Evolutionary conservation across 441 rosid species (phyloP).

Genomic region (Pelargonium australe): DNA sequence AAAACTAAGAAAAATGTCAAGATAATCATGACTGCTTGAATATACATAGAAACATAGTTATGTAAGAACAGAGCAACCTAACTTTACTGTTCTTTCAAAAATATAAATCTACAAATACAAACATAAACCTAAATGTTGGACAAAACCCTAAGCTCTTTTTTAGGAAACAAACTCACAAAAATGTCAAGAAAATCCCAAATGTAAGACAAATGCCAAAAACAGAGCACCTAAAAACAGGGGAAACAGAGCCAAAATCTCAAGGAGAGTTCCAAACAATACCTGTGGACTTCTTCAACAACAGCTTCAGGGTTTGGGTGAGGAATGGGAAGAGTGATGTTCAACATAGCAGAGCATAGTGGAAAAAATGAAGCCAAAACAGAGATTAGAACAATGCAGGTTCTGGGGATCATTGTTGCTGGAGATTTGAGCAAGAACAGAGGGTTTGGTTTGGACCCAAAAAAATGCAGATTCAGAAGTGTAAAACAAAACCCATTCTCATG

Average conservation of each 20-base stretch:
- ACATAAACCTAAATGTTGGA: too few relatives aligned
- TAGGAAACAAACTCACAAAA: too few relatives aligned
- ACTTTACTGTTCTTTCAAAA: too few relatives aligned
- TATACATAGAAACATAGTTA: too few relatives aligned
- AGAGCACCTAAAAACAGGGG: not conserved
- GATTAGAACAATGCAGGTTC: constrained; percentile 52
- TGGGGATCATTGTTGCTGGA: constrained; percentile 31
- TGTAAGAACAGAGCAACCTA: too few relatives aligned
- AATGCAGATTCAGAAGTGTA: not conserved
- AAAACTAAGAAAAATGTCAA: too few relatives aligned
- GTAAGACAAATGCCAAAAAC: constrained; percentile 4
- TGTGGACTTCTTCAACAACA: constrained; percentile 68
- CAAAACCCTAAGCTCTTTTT: too few relatives aligned
- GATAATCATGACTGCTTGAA: too few relatives aligned
- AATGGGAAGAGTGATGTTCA: constrained; percentile 44
- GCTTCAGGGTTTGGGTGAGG: constrained; percentile 70
- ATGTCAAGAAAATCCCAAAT: too few relatives aligned
- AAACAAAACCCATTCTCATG: not conserved
- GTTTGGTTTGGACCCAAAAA: not conserved
- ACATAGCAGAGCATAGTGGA: constrained; percentile 33
- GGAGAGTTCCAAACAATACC: constrained; percentile 30
- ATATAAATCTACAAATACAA: too few relatives aligned
- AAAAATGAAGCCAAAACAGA: constrained; percentile 36
- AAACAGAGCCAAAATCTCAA: constrained; percentile 15
- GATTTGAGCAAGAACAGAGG: not conserved